Evolutionary conservation across 2,329 filamentous ascomycete species (phyloP).

Genomic region (Hypoxylon sp.): DNA sequence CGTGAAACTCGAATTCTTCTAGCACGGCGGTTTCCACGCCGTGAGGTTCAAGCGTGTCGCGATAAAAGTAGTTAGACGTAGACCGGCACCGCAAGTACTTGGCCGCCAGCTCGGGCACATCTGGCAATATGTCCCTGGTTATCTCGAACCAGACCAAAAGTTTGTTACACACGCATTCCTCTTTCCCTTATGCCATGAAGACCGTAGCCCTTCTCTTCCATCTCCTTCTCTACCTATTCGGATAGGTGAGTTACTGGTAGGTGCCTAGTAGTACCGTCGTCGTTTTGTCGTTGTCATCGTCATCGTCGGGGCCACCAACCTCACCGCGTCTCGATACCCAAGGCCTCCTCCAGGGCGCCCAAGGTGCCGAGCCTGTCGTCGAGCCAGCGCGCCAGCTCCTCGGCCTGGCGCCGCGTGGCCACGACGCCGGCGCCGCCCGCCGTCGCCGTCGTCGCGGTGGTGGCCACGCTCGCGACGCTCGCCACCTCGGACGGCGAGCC

Average conservation of each 20-base stretch:
- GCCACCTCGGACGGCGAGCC: conserved; percentile 55
- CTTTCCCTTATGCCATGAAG: background rate
- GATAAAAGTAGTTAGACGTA: too few species aligned
- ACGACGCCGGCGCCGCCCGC: conserved; percentile 56
- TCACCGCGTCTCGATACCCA: conserved; percentile 39
- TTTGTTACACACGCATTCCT: background rate
- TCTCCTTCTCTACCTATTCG: background rate
- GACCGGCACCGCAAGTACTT: too few species aligned
- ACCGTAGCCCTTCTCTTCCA: background rate
- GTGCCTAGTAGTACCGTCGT: too few species aligned
- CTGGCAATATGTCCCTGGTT: too few species aligned
- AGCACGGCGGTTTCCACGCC: too few species aligned
- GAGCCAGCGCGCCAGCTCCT: conserved; percentile 66
- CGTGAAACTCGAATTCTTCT: too few species aligned
- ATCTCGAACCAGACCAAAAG: background rate
- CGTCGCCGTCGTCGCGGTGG: conserved; percentile 44
- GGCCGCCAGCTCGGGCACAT: too few species aligned
- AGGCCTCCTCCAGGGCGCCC: conserved; percentile 61
- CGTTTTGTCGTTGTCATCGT: too few species aligned
- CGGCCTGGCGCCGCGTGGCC: conserved; percentile 62
- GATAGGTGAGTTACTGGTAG: too few species aligned
- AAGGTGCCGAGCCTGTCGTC: conserved; percentile 66
- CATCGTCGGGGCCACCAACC: too few species aligned
- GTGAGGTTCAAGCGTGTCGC: too few species aligned
- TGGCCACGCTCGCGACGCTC: conserved; percentile 52